phyloP scores from a whole-genome alignment of 202 grass and related monocot genomes.

The Tripidium arundinaceum region DNA sequence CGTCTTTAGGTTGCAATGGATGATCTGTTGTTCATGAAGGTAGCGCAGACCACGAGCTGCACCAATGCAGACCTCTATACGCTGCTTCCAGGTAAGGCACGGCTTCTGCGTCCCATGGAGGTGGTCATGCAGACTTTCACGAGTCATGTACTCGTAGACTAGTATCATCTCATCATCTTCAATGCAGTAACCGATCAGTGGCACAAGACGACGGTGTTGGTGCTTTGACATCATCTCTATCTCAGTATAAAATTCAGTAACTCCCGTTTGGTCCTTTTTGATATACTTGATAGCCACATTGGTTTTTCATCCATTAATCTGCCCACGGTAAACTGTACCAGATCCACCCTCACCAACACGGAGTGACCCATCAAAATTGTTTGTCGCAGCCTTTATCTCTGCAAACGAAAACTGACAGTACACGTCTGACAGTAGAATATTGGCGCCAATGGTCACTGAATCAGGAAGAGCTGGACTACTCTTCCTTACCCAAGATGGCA shows the following conservation, averaged over 20 bases:
- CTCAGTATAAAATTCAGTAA: conserved; percentile 87
- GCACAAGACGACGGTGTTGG: conserved; percentile 79
- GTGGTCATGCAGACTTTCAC: conserved; percentile 85
- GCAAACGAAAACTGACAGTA: too few relatives aligned
- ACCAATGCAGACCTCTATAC: conserved; percentile 89
- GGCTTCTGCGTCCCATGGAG: conserved; percentile 86
- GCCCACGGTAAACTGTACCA: too few relatives aligned
- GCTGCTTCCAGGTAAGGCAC: conserved; percentile 76
- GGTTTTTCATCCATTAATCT: too few relatives aligned
- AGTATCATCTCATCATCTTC: conserved; percentile 96
- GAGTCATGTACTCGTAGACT: conserved; percentile 94
- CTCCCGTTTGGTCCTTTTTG: too few relatives aligned
- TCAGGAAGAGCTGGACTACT: too few relatives aligned
- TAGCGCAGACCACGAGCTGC: conserved; percentile 90
- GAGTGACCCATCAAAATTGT: too few relatives aligned
- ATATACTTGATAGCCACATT: too few relatives aligned
- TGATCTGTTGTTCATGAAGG: conserved; percentile 87
- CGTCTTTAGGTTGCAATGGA: conserved; percentile 92
- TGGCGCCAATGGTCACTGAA: too few relatives aligned
- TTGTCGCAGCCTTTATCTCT: too few relatives aligned
- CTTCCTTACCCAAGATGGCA: too few relatives aligned
- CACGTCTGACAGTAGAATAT: too few relatives aligned
- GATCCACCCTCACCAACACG: too few relatives aligned
- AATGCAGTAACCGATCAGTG: conserved; percentile 90
- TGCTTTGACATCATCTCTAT: conserved; percentile 95